Evolutionary conservation across 805 yeast species (phyloP), one percentile per base, ranked within the genome.

Genomic region (Saccharomycopsis vini): DNA sequence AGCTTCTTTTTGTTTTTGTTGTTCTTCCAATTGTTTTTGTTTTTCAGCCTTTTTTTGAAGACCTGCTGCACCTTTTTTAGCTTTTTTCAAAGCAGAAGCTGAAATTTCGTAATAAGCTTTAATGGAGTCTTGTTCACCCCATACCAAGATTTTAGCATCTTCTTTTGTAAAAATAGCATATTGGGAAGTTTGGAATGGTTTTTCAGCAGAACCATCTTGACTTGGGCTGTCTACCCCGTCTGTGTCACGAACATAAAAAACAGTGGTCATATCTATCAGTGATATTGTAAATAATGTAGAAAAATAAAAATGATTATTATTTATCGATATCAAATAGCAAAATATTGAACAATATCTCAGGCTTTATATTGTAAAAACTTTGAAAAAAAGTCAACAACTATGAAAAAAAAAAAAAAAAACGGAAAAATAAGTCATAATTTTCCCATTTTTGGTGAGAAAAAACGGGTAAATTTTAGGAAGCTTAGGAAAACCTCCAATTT

Each of bases 1-100:
- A 39, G 79, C 81, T 36, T 75, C 81, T 56, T 75, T 76, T 43
- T 71, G 67, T 39, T 73, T 65, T 53, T 67, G 62, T 51, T 71
- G 66, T 52, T 63, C 66, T 53, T 77, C 79, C 30, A 72, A 77
- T 52, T 71, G 58, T 56, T 72, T 71, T 54, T 77, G 71, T 53
- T 69, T 73, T 47, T 65, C 65, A 15, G 65, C 68, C 52, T 75
- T 75, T 69, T 89, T 90, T 66, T 77, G 86, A 51, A 92, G 68
- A 4, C 95, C 90, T 28, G 89, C 97, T 45, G 83, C 92, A 48
- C 95, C 97, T 63, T 92, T 92, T 64, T 85, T 86, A 55, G 97
- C 97, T 67, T 90, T 92, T 69, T 92, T 92, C 60, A 90, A 67
- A 5, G 95, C 97, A 42, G 94, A 79, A 4, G 95, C 87, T 15